phyloP scores from a whole-genome alignment of 169 alveolate genomes.

The Plasmodium falciparum region DNA sequence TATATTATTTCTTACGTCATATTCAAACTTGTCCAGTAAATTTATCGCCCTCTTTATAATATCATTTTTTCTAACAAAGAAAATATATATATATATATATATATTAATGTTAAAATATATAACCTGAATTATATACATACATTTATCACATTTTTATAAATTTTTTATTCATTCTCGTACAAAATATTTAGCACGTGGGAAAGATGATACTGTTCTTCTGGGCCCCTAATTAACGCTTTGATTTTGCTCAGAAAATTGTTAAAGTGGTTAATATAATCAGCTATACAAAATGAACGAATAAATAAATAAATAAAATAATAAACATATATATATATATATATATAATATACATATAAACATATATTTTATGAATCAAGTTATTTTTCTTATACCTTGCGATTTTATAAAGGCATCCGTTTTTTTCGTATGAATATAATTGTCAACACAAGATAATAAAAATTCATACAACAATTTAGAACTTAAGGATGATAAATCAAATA shows the following conservation, averaged over 20 bases:
- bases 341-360: not conserved
- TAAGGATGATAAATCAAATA: conserved; percentile 25
- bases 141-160: not conserved
- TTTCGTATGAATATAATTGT: conserved; percentile 39
- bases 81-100: not conserved
- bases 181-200: conserved; percentile 20
- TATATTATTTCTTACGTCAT: conserved; percentile 32
- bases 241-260: conserved; percentile 53
- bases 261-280: conserved; percentile 36
- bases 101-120: not conserved
- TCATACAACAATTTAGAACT: conserved; percentile 35
- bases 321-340: not conserved
- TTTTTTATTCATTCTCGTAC: conserved; percentile 8
- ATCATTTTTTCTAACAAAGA: conserved; percentile 29
- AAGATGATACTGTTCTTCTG: conserved; percentile 29
- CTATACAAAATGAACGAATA: not conserved
- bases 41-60: conserved; percentile 38
- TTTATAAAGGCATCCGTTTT: conserved; percentile 23
- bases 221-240: conserved; percentile 48
- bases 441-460: conserved; percentile 40
- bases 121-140: not conserved
- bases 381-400: conserved; percentile 23
- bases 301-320: no score
- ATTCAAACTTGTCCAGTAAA: conserved; percentile 58
- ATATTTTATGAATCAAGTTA: not conserved